A percentile compares a stretch with the other conserved stretches of the same genome.
Conservation (phyloP, 2,329 filamentous ascomycete species). For the Didymella pomorum region DNA sequence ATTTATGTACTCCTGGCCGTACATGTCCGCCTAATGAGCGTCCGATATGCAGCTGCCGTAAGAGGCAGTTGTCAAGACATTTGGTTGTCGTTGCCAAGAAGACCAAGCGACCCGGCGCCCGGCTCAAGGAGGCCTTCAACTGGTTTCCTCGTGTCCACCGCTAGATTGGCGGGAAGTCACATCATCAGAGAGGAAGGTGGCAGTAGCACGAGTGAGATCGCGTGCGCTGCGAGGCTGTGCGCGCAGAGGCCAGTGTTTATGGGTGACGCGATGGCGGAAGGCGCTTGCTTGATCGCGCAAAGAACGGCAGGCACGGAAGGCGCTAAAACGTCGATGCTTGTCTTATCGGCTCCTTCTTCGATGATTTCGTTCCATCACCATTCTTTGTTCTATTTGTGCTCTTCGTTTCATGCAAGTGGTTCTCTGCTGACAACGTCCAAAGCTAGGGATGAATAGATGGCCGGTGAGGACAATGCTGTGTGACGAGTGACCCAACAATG, state of each 20-base stretch:
- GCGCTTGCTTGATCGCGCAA: slow-evolving; percentile 20
- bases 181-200: slow-evolving; percentile 39
- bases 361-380: neutral
- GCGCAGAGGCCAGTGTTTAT: neutral
- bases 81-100: slow-evolving; percentile 41
- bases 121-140: slow-evolving; percentile 39
- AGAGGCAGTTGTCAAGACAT: slow-evolving; percentile 48
- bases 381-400: neutral
- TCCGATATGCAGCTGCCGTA: slow-evolving; percentile 42
- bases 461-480: neutral
- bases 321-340: slow-evolving; percentile 17
- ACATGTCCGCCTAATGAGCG: slow-evolving; percentile 34
- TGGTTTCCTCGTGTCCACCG: slow-evolving; percentile 23
- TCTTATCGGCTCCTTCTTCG: slow-evolving; percentile 18
- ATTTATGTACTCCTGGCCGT: slow-evolving; percentile 34
- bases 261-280: slow-evolving; percentile 19
- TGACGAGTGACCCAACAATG: neutral
- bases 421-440: neutral
- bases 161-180: slow-evolving; percentile 26
- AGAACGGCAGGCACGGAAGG: slow-evolving; percentile 13
- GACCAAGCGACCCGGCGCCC: slow-evolving; percentile 41
- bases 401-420: neutral
- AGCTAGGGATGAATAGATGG: neutral
- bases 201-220: slow-evolving; percentile 10
- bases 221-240: slow-evolving; percentile 11